phyloP scores from a whole-genome alignment of 805 yeast species.

The Candida xyloterini region DNA sequence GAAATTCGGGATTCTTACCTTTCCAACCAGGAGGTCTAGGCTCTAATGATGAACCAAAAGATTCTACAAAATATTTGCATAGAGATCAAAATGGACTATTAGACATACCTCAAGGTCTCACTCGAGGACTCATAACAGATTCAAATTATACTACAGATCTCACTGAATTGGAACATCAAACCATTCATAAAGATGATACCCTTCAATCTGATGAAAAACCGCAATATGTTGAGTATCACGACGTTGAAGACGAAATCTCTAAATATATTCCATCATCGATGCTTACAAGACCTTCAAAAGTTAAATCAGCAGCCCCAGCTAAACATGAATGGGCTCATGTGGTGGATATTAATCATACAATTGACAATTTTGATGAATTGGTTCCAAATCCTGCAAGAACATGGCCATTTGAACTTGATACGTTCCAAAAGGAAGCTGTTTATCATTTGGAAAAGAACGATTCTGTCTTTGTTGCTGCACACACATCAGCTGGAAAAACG shows the following conservation, averaged over 20 bases:
- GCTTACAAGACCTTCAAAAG: constrained; percentile 25
- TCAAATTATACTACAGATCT: constrained; percentile 5
- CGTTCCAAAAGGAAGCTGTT: constrained; percentile 95
- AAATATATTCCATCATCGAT: constrained; percentile 29
- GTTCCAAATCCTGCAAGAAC: constrained; percentile 91
- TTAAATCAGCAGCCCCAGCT: constrained; percentile 9
- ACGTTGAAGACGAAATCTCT: constrained; percentile 27
- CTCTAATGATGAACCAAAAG: constrained; percentile 19
- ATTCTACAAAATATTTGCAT: constrained; percentile 46
- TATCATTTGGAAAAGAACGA: constrained; percentile 97
- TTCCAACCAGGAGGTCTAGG: constrained; percentile 86
- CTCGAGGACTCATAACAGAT: constrained; percentile 57
- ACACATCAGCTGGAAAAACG: constrained; percentile 97
- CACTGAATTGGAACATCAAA: constrained; percentile 3
- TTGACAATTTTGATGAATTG: constrained; percentile 80
- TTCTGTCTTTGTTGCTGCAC: constrained; percentile 98
- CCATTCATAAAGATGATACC: constrained; percentile 9
- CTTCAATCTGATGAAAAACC: constrained; percentile 12
- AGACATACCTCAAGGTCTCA: constrained; percentile 78
- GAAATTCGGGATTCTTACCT: constrained; percentile 74
- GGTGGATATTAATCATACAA: constrained; percentile 78
- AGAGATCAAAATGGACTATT: constrained; percentile 73
- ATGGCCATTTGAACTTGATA: constrained; percentile 94
- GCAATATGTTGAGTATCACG: constrained; percentile 8
- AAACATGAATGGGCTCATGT: constrained; percentile 88